These are phyloP conservation scores for Zygosaccharomyces pseudorouxii DNA, from an alignment of 805 yeast genomes.

Conservation along the genomic window DNA sequence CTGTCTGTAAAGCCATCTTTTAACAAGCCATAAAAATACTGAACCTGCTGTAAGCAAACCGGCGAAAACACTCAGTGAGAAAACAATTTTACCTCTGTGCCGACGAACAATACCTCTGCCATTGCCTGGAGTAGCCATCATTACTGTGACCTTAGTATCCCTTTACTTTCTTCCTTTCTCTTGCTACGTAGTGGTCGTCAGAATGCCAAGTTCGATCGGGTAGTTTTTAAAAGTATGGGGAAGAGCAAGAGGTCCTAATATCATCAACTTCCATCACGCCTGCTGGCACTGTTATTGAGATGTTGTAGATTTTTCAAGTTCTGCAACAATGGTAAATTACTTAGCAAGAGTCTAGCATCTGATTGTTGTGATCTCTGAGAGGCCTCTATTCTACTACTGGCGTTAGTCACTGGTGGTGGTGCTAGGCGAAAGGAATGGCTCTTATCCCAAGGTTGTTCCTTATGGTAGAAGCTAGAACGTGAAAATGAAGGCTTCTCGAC, in stretches of 20 bases:
- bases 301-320: constrained; percentile 16
- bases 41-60: constrained; percentile 31
- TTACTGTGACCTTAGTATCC: neutral
- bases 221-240: neutral
- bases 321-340: constrained; percentile 15
- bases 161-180: neutral
- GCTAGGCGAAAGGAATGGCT: constrained; percentile 18
- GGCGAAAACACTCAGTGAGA: constrained; percentile 21
- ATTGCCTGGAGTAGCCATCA: constrained; percentile 2
- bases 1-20: constrained; percentile 32
- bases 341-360: constrained; percentile 8
- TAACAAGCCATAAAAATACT: constrained; percentile 23
- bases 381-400: neutral
- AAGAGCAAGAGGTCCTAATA: neutral
- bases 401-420: constrained; percentile 11
- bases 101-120: constrained; percentile 20
- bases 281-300: neutral
- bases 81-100: constrained; percentile 26
- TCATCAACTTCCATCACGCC: neutral
- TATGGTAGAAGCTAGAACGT: neutral
- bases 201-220: constrained; percentile 2
- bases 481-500: neutral
- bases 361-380: neutral
- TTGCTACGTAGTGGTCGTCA: neutral
- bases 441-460: constrained; percentile 9